Percentiles rank a stretch among this genome's conserved stretches.
phyloP scores from a whole-genome alignment of 2,329 filamentous ascomycete species.

The Myriosclerotinia duriaeana region DNA sequence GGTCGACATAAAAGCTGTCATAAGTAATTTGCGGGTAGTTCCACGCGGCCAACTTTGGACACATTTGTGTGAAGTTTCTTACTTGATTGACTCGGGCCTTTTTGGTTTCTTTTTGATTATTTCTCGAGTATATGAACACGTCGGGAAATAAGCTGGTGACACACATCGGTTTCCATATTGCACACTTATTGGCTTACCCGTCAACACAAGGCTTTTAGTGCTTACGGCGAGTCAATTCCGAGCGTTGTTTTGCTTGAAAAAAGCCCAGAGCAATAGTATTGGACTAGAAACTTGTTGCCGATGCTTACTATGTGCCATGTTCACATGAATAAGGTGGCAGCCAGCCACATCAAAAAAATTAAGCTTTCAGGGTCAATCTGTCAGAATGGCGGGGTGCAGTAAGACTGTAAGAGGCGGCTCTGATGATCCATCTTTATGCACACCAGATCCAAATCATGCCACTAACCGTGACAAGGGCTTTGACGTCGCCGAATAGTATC shows the following conservation, averaged over 20 bases:
- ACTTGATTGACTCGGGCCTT: constrained; percentile 9
- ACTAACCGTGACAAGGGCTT: background rate
- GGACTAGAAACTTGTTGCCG: background rate
- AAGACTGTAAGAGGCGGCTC: constrained; percentile 13
- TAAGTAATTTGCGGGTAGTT: background rate
- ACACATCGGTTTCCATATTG: constrained; percentile 2
- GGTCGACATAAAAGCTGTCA: background rate
- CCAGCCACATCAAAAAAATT: constrained; percentile 1
- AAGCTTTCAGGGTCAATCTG: constrained; percentile 17
- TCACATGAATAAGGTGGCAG: background rate
- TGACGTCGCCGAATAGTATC: constrained; percentile 16
- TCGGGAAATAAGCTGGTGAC: constrained; percentile 1
- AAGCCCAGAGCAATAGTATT: background rate
- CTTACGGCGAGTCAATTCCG: background rate
- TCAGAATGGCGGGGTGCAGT: constrained; percentile 11
- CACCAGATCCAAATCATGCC: constrained; percentile 13
- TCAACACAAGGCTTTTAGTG: background rate
- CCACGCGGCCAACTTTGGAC: background rate
- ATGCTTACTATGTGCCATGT: background rate
- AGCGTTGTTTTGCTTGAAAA: background rate
- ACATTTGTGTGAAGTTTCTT: background rate
- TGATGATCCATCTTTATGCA: constrained; percentile 18
- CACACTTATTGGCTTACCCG: background rate
- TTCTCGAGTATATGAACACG: background rate
- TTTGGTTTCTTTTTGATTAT: background rate